These are phyloP conservation scores for Sutorius australiensis DNA, from an alignment of 768 basidiomycete species.

Conservation along the genomic window DNA sequence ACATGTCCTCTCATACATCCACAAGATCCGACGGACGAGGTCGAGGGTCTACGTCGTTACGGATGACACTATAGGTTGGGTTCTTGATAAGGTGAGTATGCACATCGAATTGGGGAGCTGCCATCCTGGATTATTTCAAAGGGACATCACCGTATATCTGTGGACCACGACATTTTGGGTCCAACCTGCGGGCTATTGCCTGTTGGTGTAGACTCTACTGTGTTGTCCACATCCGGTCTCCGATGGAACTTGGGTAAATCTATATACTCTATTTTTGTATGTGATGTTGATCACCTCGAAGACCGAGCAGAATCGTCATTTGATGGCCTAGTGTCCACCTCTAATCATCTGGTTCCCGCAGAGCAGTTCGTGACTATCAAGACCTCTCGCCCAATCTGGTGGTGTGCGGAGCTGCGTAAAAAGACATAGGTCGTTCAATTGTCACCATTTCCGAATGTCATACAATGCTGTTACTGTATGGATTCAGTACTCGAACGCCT, in stretches of 20 bases:
- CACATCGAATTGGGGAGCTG: not conserved
- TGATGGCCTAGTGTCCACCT: conserved; percentile 84
- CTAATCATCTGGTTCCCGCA: conserved; percentile 80
- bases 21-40: conserved; percentile 67
- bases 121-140: conserved; percentile 28
- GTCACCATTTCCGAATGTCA: not conserved
- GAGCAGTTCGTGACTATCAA: conserved; percentile 64
- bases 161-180: conserved; percentile 74
- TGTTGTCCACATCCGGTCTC: conserved; percentile 79
- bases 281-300: conserved; percentile 26
- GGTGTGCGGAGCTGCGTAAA: conserved; percentile 71
- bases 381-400: conserved; percentile 84
- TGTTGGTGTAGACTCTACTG: conserved; percentile 72
- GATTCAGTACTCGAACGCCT: too few species aligned
- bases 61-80: conserved; percentile 91
- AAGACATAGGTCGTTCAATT: not conserved
- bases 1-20: conserved; percentile 80
- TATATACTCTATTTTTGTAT: not conserved
- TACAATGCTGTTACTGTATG: too few species aligned
- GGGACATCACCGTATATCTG: conserved; percentile 79
- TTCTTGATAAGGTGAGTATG: conserved; percentile 64
- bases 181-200: conserved; percentile 95
- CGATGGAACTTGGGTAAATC: conserved; percentile 83
- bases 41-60: conserved; percentile 70
- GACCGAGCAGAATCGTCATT: conserved; percentile 71